phyloP scores from a whole-genome alignment of 108 stramenopile species.

The Fistulifera solaris region DNA sequence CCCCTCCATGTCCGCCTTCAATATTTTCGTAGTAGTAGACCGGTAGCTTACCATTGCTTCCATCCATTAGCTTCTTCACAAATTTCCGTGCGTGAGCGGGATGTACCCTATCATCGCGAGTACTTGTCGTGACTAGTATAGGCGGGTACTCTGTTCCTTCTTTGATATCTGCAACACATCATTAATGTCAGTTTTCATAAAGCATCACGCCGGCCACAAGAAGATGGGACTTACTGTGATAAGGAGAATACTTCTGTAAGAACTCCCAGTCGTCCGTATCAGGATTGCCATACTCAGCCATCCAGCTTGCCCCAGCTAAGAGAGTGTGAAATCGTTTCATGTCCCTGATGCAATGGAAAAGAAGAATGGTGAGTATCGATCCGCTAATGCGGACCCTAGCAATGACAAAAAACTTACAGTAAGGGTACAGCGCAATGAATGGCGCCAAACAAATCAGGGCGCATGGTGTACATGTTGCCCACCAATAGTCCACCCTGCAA shows the following conservation, averaged over 20 bases:
- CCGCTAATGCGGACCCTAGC: constrained; percentile 22
- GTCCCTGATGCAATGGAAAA: constrained; percentile 29
- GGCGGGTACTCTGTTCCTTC: constrained; percentile 47
- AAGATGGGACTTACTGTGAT: constrained; percentile 78
- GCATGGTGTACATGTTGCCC: constrained; percentile 83
- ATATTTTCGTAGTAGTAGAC: constrained; percentile 93
- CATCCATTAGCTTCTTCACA: constrained; percentile 69
- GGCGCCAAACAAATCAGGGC: constrained; percentile 92
- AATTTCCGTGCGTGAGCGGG: constrained; percentile 90
- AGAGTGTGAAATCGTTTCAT: constrained; percentile 84
- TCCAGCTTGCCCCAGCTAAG: constrained; percentile 91
- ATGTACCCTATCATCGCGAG: constrained; percentile 91
- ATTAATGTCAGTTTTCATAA: too few species aligned
- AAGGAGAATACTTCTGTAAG: constrained; percentile 77
- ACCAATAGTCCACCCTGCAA: constrained; percentile 63
- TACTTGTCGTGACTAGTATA: constrained; percentile 79
- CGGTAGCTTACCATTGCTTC: constrained; percentile 68
- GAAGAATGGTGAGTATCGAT: constrained; percentile 9
- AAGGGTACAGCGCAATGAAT: constrained; percentile 93
- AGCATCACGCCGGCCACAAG: too few species aligned
- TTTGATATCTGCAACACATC: constrained; percentile 12
- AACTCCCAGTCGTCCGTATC: constrained; percentile 93
- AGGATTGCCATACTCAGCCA: constrained; percentile 96
- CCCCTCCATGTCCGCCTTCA: constrained; percentile 85
- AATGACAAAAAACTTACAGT: constrained; percentile 16